Conservation (phyloP, 1,284 basidiomycete genomes). For the Cryptococcus hybrid region DNA sequence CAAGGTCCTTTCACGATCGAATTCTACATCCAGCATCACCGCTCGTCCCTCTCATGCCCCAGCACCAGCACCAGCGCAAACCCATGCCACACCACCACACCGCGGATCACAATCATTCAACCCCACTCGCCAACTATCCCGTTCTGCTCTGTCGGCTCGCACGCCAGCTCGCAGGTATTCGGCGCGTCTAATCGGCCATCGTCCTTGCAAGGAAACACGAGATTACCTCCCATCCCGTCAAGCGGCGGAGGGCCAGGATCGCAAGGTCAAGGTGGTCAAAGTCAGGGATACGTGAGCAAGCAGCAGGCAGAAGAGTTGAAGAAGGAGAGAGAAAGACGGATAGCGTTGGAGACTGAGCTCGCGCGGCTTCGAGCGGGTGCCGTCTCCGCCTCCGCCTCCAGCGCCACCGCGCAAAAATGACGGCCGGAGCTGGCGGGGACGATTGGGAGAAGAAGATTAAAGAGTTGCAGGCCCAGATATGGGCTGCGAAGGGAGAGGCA, state of each 20-base stretch:
- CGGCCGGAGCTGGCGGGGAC: too few species aligned
- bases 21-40: constrained; percentile 8
- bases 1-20: constrained; percentile 7
- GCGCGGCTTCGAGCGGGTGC: not conserved
- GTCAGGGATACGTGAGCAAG: too few species aligned
- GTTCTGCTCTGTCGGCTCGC: constrained; percentile 36
- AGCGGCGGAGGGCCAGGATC: too few species aligned
- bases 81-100: not conserved
- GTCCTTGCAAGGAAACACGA: too few species aligned
- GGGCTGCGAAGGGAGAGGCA: constrained; percentile 30
- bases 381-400: too few species aligned
- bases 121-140: constrained; percentile 19
- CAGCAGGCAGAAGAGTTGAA: constrained; percentile 1
- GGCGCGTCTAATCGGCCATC: too few species aligned
- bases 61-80: not conserved
- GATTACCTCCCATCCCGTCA: too few species aligned
- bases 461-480: not conserved
- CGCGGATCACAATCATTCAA: not conserved
- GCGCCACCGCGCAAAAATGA: too few species aligned
- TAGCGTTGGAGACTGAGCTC: constrained; percentile 25
- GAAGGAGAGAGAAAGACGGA: constrained; percentile 21
- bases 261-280: too few species aligned
- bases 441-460: not conserved
- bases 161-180: constrained; percentile 14
- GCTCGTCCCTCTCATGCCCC: constrained; percentile 2